These are phyloP conservation scores for Lactarius deliciosus DNA, from an alignment of 768 basidiomycete genomes.

Conservation along the genomic window DNA sequence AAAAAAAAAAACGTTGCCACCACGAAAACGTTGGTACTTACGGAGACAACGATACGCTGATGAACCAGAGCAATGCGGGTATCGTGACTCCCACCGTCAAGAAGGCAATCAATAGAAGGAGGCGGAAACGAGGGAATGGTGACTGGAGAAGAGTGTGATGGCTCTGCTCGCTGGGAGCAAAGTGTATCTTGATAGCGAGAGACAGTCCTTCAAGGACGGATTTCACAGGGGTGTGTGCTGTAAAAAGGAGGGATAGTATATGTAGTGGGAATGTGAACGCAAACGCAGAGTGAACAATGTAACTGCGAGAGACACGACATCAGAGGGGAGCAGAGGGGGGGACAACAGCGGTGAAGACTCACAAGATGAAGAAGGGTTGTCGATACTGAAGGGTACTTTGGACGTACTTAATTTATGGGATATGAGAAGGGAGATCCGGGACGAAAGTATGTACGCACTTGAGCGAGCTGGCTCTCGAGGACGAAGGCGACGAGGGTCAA, in stretches of 20 bases:
- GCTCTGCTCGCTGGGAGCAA: slow-evolving; percentile 21
- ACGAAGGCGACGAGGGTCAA: slow-evolving; percentile 70
- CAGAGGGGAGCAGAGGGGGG: neutral
- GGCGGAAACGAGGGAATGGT: slow-evolving; percentile 37
- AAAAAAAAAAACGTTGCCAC: neutral
- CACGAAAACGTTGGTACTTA: slow-evolving; percentile 41
- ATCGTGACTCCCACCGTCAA: slow-evolving; percentile 59
- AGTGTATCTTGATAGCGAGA: slow-evolving; percentile 45
- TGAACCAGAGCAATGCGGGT: slow-evolving; percentile 75
- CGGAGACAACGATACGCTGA: slow-evolving; percentile 67
- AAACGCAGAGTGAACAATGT: slow-evolving; percentile 84
- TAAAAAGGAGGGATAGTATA: slow-evolving; percentile 58
- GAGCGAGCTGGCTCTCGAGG: slow-evolving; percentile 69
- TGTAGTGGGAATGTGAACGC: slow-evolving; percentile 80
- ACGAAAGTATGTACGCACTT: slow-evolving; percentile 46
- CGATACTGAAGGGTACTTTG: slow-evolving; percentile 74
- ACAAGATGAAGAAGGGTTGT: slow-evolving; percentile 91
- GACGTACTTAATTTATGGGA: slow-evolving; percentile 57
- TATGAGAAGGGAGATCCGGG: slow-evolving; percentile 8
- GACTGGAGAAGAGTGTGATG: slow-evolving; percentile 7
- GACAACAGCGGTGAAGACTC: slow-evolving; percentile 33
- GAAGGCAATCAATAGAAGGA: slow-evolving; percentile 36
- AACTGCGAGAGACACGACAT: slow-evolving; percentile 48
- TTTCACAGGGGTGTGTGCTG: slow-evolving; percentile 47
- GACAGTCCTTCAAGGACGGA: slow-evolving; percentile 54